Percentiles rank a stretch among this genome's conserved stretches.
These are phyloP conservation scores for Verbascum thapsus DNA, from an alignment of 257 asterid species.

Conservation along the genomic window DNA sequence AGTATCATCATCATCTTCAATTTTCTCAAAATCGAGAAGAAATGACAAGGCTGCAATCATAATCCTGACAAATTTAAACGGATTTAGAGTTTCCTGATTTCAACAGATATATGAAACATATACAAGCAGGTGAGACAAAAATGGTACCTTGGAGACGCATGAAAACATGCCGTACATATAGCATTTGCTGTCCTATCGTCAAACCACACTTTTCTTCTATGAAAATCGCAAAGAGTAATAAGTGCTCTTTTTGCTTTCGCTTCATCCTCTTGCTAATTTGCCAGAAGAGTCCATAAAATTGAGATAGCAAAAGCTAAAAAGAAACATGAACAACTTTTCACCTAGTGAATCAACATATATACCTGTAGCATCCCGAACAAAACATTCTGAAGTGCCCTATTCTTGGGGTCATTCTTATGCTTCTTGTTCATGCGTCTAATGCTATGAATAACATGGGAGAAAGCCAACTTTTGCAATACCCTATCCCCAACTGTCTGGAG, in stretches of 20 bases:
- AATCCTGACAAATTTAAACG: slow-evolving; percentile 61
- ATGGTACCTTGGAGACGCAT: slow-evolving; percentile 64
- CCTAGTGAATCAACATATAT: slow-evolving; percentile 23
- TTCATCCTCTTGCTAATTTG: slow-evolving; percentile 85
- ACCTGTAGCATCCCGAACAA: slow-evolving; percentile 86
- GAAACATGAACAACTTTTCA: slow-evolving; percentile 17
- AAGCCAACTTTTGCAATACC: slow-evolving; percentile 60
- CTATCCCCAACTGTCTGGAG: slow-evolving; percentile 85
- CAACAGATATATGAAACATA: slow-evolving; percentile 11
- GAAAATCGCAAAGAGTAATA: slow-evolving; percentile 72
- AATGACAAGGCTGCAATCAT: slow-evolving; percentile 88
- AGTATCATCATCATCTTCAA: slow-evolving; percentile 63
- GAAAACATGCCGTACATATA: slow-evolving; percentile 85
- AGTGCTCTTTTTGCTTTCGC: slow-evolving; percentile 80
- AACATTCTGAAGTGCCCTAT: slow-evolving; percentile 74
- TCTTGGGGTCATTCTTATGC: slow-evolving; percentile 82
- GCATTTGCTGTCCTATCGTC: slow-evolving; percentile 96
- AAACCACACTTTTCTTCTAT: slow-evolving; percentile 84
- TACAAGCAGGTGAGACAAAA: neutral
- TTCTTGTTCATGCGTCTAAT: slow-evolving; percentile 80
- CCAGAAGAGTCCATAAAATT: slow-evolving; percentile 22
- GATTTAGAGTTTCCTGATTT: slow-evolving; percentile 1
- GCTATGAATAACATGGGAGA: slow-evolving; percentile 69
- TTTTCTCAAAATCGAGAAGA: slow-evolving; percentile 90
- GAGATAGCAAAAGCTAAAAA: slow-evolving; percentile 13